These are phyloP conservation scores for Triticum monococcum DNA, from an alignment of 176 grass and related monocot species.

Conservation along the genomic window DNA sequence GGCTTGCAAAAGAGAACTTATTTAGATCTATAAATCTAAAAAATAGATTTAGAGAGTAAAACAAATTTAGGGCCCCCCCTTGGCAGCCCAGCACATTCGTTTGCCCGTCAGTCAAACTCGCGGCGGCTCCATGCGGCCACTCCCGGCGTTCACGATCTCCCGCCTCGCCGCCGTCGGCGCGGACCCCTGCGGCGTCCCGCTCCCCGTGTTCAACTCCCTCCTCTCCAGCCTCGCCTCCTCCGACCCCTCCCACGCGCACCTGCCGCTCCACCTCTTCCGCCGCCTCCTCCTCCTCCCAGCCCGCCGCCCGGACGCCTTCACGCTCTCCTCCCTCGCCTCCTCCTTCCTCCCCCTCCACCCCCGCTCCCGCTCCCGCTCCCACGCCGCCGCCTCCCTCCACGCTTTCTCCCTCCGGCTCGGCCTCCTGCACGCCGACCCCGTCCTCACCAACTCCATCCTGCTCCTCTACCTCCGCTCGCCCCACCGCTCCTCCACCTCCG, in stretches of 20 bases:
- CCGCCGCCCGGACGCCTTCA: slow-evolving; percentile 51
- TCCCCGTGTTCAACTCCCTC: slow-evolving; percentile 49
- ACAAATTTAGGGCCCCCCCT: too few relatives aligned
- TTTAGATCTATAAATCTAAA: too few relatives aligned
- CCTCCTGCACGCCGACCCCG: slow-evolving; percentile 30
- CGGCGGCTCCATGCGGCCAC: slow-evolving; percentile 18
- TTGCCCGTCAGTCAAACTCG: not conserved
- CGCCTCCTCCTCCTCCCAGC: slow-evolving; percentile 34
- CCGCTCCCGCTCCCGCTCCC: not conserved
- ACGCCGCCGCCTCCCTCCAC: slow-evolving; percentile 22
- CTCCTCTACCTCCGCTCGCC: slow-evolving; percentile 8
- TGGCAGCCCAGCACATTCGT: not conserved
- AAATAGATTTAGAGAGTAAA: too few relatives aligned
- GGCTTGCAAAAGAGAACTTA: too few relatives aligned
- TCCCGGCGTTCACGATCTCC: not conserved
- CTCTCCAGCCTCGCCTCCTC: slow-evolving; percentile 29
- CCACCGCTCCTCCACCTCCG: not conserved
- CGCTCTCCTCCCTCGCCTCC: slow-evolving; percentile 35
- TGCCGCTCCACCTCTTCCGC: slow-evolving; percentile 47
- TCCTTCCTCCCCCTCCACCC: slow-evolving; percentile 11
- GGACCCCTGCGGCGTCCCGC: slow-evolving; percentile 29
- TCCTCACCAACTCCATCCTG: slow-evolving; percentile 50
- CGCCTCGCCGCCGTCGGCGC: slow-evolving; percentile 30
- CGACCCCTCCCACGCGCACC: slow-evolving; percentile 26
- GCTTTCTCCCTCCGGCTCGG: slow-evolving; percentile 32